Evolutionary conservation across 176 grass and related monocot species (phyloP).

Genomic region (Luzula sylvatica): DNA sequence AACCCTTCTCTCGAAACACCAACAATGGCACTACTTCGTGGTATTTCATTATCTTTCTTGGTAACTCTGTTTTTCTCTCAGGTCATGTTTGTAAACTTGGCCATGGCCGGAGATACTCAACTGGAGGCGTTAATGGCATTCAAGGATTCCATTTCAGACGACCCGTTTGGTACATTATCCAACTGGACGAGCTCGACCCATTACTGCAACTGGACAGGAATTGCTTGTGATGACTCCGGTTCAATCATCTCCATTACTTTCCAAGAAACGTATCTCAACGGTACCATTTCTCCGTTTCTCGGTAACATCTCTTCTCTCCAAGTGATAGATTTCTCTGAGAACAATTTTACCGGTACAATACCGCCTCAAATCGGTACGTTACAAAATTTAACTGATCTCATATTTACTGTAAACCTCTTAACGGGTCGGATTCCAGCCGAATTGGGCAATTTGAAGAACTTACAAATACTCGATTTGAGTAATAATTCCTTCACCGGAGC

Average conservation of each 20-base stretch:
- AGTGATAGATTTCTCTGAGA: conserved; percentile 46
- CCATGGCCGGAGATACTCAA: neutral
- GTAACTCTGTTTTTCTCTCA: conserved; percentile 9
- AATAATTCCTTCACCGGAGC: conserved; percentile 40
- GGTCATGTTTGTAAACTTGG: neutral
- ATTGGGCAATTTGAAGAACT: conserved; percentile 34
- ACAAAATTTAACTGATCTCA: conserved; percentile 20
- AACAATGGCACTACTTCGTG: neutral
- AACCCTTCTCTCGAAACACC: neutral
- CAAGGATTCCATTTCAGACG: conserved; percentile 45
- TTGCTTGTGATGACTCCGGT: conserved; percentile 45
- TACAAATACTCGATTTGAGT: conserved; percentile 21
- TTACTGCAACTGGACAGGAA: conserved; percentile 63
- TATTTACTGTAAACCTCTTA: conserved; percentile 30
- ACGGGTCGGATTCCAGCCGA: conserved; percentile 53
- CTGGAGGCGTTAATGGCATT: conserved; percentile 69
- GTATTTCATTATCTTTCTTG: neutral
- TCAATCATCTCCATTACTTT: conserved; percentile 46
- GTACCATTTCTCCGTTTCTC: conserved; percentile 56
- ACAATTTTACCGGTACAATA: conserved; percentile 36
- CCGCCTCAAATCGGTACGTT: conserved; percentile 54
- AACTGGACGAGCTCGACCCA: conserved; percentile 33
- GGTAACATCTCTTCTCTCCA: conserved; percentile 78
- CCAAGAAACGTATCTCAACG: conserved; percentile 26
- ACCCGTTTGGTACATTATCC: conserved; percentile 41